phyloP scores from a whole-genome alignment of 192 early-diverging fungal genomes.

The Chytriomyces hyalinus region DNA sequence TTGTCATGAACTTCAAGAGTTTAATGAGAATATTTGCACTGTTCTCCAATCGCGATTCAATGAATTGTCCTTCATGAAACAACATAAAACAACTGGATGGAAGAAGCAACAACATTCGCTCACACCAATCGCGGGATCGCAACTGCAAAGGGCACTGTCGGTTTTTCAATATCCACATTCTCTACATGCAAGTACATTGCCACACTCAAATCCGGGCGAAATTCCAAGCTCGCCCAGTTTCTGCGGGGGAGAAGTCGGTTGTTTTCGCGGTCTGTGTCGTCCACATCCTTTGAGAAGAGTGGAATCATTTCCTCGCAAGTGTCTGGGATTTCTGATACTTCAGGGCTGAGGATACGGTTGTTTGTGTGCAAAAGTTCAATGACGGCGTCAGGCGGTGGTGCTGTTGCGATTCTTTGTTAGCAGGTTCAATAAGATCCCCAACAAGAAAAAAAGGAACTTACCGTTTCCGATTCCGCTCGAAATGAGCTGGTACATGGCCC shows the following conservation, averaged over 20 bases:
- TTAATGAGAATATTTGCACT: too few species aligned
- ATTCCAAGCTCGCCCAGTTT: constrained; percentile 11
- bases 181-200: neutral
- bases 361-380: constrained; percentile 69
- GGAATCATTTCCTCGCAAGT: constrained; percentile 78
- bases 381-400: constrained; percentile 73
- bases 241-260: constrained; percentile 4
- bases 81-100: too few species aligned
- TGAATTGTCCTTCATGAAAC: too few species aligned
- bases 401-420: constrained; percentile 7
- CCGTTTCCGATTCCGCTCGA: constrained; percentile 82
- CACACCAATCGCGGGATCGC: constrained; percentile 1
- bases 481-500: constrained; percentile 80
- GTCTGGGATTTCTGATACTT: constrained; percentile 32
- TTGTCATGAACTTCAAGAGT: too few species aligned
- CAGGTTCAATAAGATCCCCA: neutral
- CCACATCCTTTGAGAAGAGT: constrained; percentile 71
- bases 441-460: constrained; percentile 15
- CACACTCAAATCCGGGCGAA: neutral
- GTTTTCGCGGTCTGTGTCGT: constrained; percentile 49
- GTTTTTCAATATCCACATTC: neutral
- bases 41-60: too few species aligned
- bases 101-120: neutral
- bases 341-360: constrained; percentile 63
- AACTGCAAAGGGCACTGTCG: neutral